Conservation (phyloP, 805 yeast genomes). For the Babjeviella inositovora region DNA sequence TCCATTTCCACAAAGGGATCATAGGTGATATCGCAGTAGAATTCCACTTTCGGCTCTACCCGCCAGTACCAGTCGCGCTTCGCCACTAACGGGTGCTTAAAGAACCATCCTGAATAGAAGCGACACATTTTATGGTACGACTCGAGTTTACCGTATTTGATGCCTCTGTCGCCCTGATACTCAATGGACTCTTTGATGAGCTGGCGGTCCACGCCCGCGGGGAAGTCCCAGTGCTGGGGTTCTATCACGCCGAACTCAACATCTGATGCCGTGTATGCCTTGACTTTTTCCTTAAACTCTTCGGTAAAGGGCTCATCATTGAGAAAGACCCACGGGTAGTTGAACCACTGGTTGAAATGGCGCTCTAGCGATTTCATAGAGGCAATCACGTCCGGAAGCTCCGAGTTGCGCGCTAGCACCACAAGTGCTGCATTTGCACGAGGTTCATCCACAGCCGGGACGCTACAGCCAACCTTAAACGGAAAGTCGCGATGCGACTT, state of each 20-base stretch:
- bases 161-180: constrained; percentile 67
- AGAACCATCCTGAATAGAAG: constrained; percentile 76
- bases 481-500: constrained; percentile 11
- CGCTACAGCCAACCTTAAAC: constrained; percentile 12
- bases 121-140: constrained; percentile 93
- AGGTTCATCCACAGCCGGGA: constrained; percentile 18
- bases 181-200: constrained; percentile 42
- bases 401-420: constrained; percentile 70
- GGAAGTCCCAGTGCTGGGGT: constrained; percentile 55
- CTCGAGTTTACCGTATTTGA: constrained; percentile 70
- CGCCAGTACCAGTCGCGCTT: constrained; percentile 90
- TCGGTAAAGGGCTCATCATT: constrained; percentile 65
- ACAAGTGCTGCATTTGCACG: constrained; percentile 77
- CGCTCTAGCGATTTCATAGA: constrained; percentile 67
- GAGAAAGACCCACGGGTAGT: constrained; percentile 84
- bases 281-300: constrained; percentile 40
- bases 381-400: constrained; percentile 57
- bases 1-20: constrained; percentile 85
- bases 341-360: constrained; percentile 87
- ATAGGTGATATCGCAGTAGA: constrained; percentile 80
- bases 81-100: constrained; percentile 57
- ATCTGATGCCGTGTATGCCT: constrained; percentile 34
- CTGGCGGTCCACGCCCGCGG: constrained; percentile 20
- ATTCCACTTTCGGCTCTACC: constrained; percentile 85
- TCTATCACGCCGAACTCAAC: constrained; percentile 63